Conservation (phyloP, 495 filamentous ascomycete genomes). For the Xylaria cubensis region DNA sequence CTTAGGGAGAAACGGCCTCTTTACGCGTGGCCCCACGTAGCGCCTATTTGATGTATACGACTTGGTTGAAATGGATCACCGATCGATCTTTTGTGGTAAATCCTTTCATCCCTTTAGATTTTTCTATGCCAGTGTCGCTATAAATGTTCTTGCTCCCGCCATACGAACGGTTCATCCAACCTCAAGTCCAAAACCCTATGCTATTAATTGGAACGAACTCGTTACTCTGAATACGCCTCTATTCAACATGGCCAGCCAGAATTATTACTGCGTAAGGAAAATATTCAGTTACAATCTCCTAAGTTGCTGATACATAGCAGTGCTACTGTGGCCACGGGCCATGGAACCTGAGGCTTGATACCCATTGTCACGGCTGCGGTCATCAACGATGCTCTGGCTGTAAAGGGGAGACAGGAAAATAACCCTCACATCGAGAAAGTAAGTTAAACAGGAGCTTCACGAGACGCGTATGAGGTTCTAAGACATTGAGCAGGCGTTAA, state of each 20-base stretch:
- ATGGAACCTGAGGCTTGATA: not conserved
- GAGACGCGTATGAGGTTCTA: not conserved
- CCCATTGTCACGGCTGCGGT: not conserved
- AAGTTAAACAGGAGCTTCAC: not conserved
- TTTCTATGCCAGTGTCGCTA: no score
- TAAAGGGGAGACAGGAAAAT: not conserved
- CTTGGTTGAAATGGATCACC: not conserved
- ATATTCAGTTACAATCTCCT: not conserved
- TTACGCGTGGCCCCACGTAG: not conserved
- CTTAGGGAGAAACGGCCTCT: not conserved
- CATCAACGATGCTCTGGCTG: slow-evolving; percentile 1
- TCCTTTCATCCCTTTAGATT: no score
- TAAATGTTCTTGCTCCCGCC: not conserved
- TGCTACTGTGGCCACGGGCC: slow-evolving; percentile 13
- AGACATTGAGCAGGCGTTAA: not conserved
- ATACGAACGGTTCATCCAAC: not conserved
- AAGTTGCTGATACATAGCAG: not conserved
- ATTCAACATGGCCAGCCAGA: not conserved
- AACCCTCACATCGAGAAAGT: not conserved
- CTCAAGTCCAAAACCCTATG: not conserved
- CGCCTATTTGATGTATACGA: not conserved
- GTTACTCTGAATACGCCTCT: not conserved
- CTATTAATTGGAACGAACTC: not conserved
- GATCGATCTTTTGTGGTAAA: not conserved
- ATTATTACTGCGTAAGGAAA: slow-evolving; percentile 3